These are phyloP conservation scores for Sporothrix pseudoabietina DNA, from an alignment of 2,329 filamentous ascomycete species.

Conservation along the genomic window DNA sequence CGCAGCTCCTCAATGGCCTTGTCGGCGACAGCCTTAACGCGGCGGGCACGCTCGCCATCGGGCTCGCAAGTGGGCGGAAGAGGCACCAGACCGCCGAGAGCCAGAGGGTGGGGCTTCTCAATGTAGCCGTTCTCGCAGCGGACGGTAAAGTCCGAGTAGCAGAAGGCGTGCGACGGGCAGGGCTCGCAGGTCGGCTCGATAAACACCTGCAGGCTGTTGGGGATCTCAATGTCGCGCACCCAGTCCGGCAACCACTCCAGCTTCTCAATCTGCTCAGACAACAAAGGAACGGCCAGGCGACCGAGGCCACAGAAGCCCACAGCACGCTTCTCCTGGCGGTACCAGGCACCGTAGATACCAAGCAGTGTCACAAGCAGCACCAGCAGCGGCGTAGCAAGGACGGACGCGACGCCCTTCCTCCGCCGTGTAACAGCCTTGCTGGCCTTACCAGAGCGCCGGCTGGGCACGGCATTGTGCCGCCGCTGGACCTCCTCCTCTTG, in stretches of 20 bases:
- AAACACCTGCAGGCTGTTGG: slow-evolving; percentile 69
- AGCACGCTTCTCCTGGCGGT: slow-evolving; percentile 91
- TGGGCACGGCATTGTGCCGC: slow-evolving; percentile 48
- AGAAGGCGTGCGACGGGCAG: slow-evolving; percentile 88
- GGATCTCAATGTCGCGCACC: slow-evolving; percentile 56
- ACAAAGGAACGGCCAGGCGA: slow-evolving; percentile 56
- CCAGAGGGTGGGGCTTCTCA: slow-evolving; percentile 78
- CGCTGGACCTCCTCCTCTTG: slow-evolving; percentile 59
- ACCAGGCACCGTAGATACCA: slow-evolving; percentile 76
- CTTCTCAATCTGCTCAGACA: slow-evolving; percentile 42
- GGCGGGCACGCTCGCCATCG: slow-evolving; percentile 86
- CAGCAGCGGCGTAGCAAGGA: slow-evolving; percentile 66
- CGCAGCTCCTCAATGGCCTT: slow-evolving; percentile 84
- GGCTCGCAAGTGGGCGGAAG: slow-evolving; percentile 91
- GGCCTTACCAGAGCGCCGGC: slow-evolving; percentile 30
- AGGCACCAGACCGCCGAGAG: slow-evolving; percentile 77
- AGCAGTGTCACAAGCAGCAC: slow-evolving; percentile 71
- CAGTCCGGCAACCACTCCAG: slow-evolving; percentile 59
- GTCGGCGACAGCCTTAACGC: slow-evolving; percentile 84
- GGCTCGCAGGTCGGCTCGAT: slow-evolving; percentile 82
- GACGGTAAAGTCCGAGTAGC: slow-evolving; percentile 74
- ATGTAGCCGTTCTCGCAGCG: slow-evolving; percentile 87
- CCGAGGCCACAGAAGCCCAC: slow-evolving; percentile 94
- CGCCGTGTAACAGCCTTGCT: slow-evolving; percentile 41
- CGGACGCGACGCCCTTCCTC: slow-evolving; percentile 42